phyloP scores from a whole-genome alignment of 129 eudicot genomes.

The Deinandra increscens region DNA sequence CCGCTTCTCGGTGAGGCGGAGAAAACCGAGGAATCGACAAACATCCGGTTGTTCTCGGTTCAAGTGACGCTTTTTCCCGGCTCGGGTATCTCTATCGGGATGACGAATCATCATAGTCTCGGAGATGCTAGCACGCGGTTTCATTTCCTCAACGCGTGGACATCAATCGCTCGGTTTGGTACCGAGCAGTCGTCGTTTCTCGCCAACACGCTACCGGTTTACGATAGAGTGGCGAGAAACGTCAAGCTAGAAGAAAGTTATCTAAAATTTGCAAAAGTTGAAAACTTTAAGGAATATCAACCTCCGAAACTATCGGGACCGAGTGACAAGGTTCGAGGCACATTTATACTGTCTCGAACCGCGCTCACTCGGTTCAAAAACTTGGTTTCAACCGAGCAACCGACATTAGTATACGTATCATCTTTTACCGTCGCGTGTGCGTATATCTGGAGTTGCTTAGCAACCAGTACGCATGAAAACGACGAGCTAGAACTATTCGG shows the following conservation, averaged over 20 bases:
- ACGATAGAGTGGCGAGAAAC: too few species aligned
- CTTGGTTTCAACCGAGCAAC: too few species aligned
- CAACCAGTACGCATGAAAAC: background rate
- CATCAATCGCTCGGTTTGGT: conserved; percentile 21
- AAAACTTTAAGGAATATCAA: background rate
- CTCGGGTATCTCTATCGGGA: conserved; percentile 32
- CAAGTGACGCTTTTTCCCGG: conserved; percentile 45
- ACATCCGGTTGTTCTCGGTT: conserved; percentile 25
- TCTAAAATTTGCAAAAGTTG: background rate
- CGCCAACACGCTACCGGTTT: conserved; percentile 25
- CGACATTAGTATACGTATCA: conserved; percentile 19
- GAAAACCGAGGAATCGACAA: background rate
- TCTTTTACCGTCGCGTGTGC: conserved; percentile 31
- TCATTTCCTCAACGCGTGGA: conserved; percentile 32
- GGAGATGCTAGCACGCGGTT: conserved; percentile 2
- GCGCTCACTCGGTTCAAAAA: conserved; percentile 26
- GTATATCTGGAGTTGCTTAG: conserved; percentile 21
- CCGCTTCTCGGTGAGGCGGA: conserved; percentile 21
- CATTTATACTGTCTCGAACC: conserved; percentile 13
- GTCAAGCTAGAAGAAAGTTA: conserved; percentile 1
- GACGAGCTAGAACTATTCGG: too few species aligned
- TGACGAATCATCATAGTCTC: too few species aligned
- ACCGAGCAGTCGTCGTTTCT: conserved; percentile 22
- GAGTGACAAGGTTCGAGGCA: conserved; percentile 24
- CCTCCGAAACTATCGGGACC: background rate